Evolutionary conservation across 768 basidiomycete species (phyloP).

Genomic region (Hygrocybe punicea): DNA sequence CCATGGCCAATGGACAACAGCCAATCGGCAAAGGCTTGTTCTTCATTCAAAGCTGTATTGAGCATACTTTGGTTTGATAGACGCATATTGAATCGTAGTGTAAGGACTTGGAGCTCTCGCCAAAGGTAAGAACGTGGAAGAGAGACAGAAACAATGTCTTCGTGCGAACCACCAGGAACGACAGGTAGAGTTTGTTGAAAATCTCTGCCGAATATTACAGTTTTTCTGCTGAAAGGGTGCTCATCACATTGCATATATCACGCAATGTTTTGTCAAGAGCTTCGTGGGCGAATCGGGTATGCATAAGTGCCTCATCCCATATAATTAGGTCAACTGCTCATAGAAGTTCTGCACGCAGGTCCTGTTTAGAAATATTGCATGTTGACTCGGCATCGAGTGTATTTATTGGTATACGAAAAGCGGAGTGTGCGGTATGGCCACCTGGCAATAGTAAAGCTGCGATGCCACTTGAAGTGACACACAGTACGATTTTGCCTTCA

Average conservation of each 20-base stretch:
- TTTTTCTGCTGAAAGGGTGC: constrained; percentile 43
- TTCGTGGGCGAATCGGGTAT: no score
- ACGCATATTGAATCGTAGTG: constrained; percentile 41
- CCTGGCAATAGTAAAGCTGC: no score
- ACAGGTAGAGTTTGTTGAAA: no score
- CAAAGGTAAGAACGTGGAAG: constrained; percentile 42
- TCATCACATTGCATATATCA: constrained; percentile 32
- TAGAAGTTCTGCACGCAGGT: no score
- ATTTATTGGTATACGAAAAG: constrained; percentile 45
- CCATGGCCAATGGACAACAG: constrained; percentile 38
- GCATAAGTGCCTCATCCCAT: no score
- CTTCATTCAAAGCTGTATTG: constrained; percentile 12
- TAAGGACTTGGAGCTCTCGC: constrained; percentile 28
- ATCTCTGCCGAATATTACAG: no score
- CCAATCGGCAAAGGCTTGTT: constrained; percentile 34
- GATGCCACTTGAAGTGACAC: no score
- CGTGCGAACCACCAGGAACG: constrained; percentile 32
- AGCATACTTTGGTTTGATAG: constrained; percentile 27
- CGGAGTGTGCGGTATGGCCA: constrained; percentile 45
- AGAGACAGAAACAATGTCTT: constrained; percentile 37
- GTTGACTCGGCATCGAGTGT: constrained; percentile 18
- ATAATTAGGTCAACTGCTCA: no score
- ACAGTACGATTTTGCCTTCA: no score
- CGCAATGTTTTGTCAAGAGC: constrained; percentile 38
- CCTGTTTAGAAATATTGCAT: no score